phyloP scores from a whole-genome alignment of 2,329 filamentous ascomycete species.

The Arthroderma sp. region DNA sequence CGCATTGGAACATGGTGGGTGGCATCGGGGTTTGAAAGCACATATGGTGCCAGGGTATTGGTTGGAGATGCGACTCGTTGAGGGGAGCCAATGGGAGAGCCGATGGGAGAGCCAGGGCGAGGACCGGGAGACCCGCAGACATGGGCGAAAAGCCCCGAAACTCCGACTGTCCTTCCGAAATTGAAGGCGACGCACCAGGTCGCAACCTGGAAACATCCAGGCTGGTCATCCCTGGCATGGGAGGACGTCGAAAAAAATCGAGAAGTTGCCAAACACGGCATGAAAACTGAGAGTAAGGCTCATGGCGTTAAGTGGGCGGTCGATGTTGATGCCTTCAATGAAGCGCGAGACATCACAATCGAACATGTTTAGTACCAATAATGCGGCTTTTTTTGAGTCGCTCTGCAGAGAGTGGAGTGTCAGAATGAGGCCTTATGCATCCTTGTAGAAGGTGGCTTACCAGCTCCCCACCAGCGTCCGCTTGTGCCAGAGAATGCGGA shows the following conservation, averaged over 20 bases:
- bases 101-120: no score
- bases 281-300: conserved; percentile 20
- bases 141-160: conserved; percentile 14
- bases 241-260: conserved; percentile 5
- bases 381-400: conserved; percentile 19
- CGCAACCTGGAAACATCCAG: no score
- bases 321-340: conserved; percentile 28
- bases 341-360: conserved; percentile 24
- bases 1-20: conserved; percentile 2
- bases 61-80: no score
- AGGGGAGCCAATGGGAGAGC: no score
- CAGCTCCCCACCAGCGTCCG: conserved; percentile 6
- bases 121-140: conserved; percentile 9
- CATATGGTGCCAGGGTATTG: no score
- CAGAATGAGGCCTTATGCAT: not conserved
- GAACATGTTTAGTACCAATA: conserved; percentile 31
- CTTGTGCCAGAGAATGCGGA: conserved; percentile 11
- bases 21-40: no score
- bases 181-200: no score
- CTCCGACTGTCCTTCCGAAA: not conserved
- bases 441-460: conserved; percentile 3
- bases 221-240: not conserved
- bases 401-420: conserved; percentile 5
- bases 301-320: conserved; percentile 28
- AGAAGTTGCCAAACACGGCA: conserved; percentile 16